Percentiles rank a stretch among this genome's conserved stretches.
These are phyloP conservation scores for Pythium brachiatum DNA, from an alignment of 352 stramenopile genomes.

Conservation along the genomic window DNA sequence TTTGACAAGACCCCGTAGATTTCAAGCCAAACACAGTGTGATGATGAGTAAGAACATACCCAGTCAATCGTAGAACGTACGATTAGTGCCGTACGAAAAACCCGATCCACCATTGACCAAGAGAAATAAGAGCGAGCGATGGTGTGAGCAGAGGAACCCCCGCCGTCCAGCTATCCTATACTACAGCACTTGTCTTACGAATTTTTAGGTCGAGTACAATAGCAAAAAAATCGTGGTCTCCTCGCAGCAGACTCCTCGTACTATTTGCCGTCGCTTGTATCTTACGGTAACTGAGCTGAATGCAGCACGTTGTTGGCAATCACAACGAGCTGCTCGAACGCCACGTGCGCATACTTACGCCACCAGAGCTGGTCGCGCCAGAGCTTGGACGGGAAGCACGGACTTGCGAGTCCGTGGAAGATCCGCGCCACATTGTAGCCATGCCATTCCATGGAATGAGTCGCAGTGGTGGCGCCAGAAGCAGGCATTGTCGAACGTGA, in stretches of 20 bases:
- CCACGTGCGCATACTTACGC: constrained; percentile 60
- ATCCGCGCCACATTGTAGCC: constrained; percentile 70
- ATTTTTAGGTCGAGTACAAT: not conserved
- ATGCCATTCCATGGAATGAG: constrained; percentile 40
- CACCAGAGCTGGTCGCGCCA: constrained; percentile 71
- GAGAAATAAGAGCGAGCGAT: not conserved
- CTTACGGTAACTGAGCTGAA: not conserved
- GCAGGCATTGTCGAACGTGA: not conserved
- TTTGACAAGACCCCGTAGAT: not conserved
- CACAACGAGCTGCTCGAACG: constrained; percentile 71
- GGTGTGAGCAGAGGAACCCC: not conserved
- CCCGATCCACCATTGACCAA: not conserved
- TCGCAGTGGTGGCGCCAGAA: not conserved
- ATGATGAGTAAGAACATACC: not conserved
- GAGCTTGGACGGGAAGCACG: constrained; percentile 47
- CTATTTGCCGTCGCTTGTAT: not conserved
- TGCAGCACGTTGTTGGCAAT: constrained; percentile 56
- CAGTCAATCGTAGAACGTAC: not conserved
- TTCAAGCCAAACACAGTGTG: not conserved
- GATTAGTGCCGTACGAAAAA: not conserved
- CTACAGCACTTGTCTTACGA: not conserved
- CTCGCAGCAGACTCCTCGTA: not conserved
- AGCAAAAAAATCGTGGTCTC: not conserved
- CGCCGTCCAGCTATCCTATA: not conserved
- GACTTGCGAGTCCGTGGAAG: constrained; percentile 71